Evolutionary conservation across 129 eudicot species (phyloP).

Genomic region (Dittrichia graveolens): DNA sequence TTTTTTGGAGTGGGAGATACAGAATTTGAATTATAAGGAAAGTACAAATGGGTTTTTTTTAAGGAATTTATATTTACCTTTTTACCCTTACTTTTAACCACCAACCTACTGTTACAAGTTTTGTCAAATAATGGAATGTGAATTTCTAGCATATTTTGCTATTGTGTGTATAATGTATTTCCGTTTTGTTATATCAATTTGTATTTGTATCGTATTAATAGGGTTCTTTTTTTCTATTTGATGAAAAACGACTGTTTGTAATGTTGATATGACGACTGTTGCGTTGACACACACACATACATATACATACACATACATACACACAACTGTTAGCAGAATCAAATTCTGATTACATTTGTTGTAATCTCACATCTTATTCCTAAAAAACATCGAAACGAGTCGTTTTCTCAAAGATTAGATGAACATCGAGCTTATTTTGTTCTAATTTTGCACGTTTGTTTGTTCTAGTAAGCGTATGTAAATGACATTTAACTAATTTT

Average conservation of each 20-base stretch:
- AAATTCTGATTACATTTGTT: neutral
- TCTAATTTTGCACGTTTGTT: slow-evolving; percentile 28
- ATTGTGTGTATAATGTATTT: neutral
- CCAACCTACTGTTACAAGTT: neutral
- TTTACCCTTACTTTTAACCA: neutral
- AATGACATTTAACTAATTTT: slow-evolving; percentile 39
- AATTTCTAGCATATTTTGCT: no score
- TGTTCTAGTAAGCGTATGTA: slow-evolving; percentile 27
- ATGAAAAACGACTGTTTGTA: no score
- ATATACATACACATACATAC: no score
- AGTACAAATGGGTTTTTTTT: slow-evolving; percentile 29
- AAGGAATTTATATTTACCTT: neutral
- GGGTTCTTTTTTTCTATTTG: no score
- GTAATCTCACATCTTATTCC: slow-evolving; percentile 41
- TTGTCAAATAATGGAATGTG: slow-evolving; percentile 11
- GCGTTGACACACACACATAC: no score
- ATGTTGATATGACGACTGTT: no score
- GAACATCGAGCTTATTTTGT: slow-evolving; percentile 26
- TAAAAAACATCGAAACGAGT: slow-evolving; percentile 29
- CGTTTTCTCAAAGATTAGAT: slow-evolving; percentile 42
- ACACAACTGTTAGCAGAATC: no score
- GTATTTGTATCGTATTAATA: neutral
- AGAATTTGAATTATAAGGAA: neutral
- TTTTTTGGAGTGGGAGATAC: slow-evolving; percentile 27
- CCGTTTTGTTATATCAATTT: neutral